Evolutionary conservation across 2,329 filamentous ascomycete genomes (phyloP).

Genomic region (Cercospora sp.): DNA sequence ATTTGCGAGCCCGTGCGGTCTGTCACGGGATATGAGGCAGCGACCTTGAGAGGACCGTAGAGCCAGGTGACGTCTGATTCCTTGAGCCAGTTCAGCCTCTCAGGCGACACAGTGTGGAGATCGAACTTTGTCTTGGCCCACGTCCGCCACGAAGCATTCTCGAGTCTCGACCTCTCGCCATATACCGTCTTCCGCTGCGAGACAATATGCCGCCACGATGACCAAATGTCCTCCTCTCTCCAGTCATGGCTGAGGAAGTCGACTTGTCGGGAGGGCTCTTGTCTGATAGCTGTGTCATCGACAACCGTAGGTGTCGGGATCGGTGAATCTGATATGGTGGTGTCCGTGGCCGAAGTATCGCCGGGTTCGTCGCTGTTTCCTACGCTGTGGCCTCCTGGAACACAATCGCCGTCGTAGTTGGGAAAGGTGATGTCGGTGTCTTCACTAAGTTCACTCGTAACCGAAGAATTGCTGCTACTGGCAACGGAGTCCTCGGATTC

Average conservation of each 20-base stretch:
- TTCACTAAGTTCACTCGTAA: conserved; percentile 57
- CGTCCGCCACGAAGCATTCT: conserved; percentile 96
- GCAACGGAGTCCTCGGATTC: conserved; percentile 49
- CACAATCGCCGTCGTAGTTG: conserved; percentile 42
- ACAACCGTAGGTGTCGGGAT: conserved; percentile 63
- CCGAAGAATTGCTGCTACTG: conserved; percentile 56
- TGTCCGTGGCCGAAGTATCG: conserved; percentile 51
- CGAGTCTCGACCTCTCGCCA: conserved; percentile 75
- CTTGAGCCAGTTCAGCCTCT: conserved; percentile 94
- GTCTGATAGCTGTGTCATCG: conserved; percentile 75
- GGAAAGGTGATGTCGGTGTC: conserved; percentile 51
- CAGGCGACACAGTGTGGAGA: conserved; percentile 82
- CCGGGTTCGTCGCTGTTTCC: conserved; percentile 23
- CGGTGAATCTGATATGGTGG: conserved; percentile 59
- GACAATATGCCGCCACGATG: conserved; percentile 91
- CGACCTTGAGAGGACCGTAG: conserved; percentile 86
- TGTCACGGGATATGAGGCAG: conserved; percentile 55
- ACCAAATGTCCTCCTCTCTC: conserved; percentile 95
- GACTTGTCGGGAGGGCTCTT: conserved; percentile 81
- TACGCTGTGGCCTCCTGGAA: conserved; percentile 7
- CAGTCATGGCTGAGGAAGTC: conserved; percentile 93
- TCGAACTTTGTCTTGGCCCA: conserved; percentile 93
- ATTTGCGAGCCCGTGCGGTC: conserved; percentile 50
- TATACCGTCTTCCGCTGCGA: conserved; percentile 71
- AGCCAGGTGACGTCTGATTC: conserved; percentile 98